These are phyloP conservation scores for Claviceps sp. DNA, from an alignment of 2,329 filamentous ascomycete genomes.

Conservation along the genomic window DNA sequence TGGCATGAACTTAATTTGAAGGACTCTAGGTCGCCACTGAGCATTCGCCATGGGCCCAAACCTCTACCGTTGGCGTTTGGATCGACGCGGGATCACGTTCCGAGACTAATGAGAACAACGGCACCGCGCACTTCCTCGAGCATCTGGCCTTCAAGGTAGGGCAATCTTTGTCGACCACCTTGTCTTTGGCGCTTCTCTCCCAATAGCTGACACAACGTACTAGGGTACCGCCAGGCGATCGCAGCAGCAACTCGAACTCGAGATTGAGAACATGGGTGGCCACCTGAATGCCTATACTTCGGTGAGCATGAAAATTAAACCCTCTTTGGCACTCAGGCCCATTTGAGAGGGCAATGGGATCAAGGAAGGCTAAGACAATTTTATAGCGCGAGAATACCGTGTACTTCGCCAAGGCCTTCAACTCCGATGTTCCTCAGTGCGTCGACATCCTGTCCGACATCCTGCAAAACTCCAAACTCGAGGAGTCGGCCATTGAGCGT, in stretches of 20 bases:
- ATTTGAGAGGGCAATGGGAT: slow-evolving; percentile 10
- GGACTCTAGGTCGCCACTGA: slow-evolving; percentile 76
- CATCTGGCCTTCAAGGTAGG: slow-evolving; percentile 98
- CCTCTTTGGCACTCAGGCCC: slow-evolving; percentile 5
- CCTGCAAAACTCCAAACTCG: slow-evolving; percentile 98
- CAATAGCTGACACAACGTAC: neutral
- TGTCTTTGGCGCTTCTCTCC: neutral
- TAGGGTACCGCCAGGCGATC: slow-evolving; percentile 87
- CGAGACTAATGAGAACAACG: slow-evolving; percentile 97
- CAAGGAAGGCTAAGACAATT: slow-evolving; percentile 13
- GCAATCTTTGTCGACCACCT: neutral
- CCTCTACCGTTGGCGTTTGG: slow-evolving; percentile 96
- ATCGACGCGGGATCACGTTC: slow-evolving; percentile 97
- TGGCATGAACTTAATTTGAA: slow-evolving; percentile 15
- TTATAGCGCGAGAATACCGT: slow-evolving; percentile 92
- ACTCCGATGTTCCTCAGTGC: slow-evolving; percentile 88
- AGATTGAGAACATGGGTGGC: slow-evolving; percentile 99
- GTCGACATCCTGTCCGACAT: slow-evolving; percentile 99
- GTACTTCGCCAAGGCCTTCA: slow-evolving; percentile 99
- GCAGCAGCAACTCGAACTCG: slow-evolving; percentile 94
- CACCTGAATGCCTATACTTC: slow-evolving; percentile 99
- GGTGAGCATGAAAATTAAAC: slow-evolving; percentile 42
- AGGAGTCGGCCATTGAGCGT: slow-evolving; percentile 82
- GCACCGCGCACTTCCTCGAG: slow-evolving; percentile 98
- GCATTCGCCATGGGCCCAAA: slow-evolving; percentile 96